phyloP scores from a whole-genome alignment of 371 early-diverging fungal genomes.

The Basidiobolus meristosporus region DNA sequence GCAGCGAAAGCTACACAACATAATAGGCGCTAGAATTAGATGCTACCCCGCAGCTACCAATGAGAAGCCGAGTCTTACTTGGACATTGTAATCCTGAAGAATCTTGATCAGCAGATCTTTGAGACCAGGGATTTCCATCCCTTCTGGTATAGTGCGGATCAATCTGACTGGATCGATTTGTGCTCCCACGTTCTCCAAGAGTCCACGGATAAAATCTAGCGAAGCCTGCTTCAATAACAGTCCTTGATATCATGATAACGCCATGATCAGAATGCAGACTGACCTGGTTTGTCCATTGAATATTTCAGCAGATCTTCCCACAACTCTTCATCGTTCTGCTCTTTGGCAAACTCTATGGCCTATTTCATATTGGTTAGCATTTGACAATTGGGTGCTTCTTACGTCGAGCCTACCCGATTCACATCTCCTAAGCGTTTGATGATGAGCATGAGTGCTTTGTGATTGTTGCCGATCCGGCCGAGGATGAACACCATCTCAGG shows the following conservation, averaged over 20 bases:
- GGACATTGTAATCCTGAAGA: conserved; percentile 75
- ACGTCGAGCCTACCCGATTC: conserved; percentile 32
- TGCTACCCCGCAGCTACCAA: not conserved
- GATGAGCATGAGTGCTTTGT: conserved; percentile 76
- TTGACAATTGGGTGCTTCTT: not conserved
- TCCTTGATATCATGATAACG: not conserved
- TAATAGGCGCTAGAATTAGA: not conserved
- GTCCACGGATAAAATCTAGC: conserved; percentile 64
- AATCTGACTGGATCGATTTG: conserved; percentile 66
- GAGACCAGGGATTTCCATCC: conserved; percentile 60
- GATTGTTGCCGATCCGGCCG: conserved; percentile 93
- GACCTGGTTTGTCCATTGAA: conserved; percentile 74
- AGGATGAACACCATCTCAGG: conserved; percentile 89
- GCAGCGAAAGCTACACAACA: conserved; percentile 19
- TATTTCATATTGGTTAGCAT: conserved; percentile 9
- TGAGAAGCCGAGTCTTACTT: conserved; percentile 18
- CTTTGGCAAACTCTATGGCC: conserved; percentile 94
- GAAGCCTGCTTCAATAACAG: not conserved
- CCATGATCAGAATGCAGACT: conserved; percentile 3
- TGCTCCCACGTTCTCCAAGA: conserved; percentile 75
- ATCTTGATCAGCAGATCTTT: conserved; percentile 64
- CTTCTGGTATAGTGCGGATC: conserved; percentile 59
- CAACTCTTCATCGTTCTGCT: conserved; percentile 83
- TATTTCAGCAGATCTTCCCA: conserved; percentile 87
- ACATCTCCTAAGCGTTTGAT: conserved; percentile 78